These are phyloP conservation scores for Garcia nutans DNA, from an alignment of 345 rosid species.

Conservation along the genomic window DNA sequence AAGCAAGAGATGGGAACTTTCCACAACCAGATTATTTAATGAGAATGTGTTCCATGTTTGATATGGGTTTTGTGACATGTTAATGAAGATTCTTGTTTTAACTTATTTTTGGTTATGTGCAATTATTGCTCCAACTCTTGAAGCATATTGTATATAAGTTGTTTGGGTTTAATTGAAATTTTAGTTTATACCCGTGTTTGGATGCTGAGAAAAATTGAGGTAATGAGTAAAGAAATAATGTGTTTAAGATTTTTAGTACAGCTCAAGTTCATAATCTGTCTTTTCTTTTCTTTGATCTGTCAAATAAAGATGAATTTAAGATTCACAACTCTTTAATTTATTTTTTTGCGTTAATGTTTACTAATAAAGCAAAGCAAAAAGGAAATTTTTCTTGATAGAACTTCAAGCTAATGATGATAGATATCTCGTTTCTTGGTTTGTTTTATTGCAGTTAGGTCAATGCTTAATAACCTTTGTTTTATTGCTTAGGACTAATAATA, in stretches of 20 bases:
- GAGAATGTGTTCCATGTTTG: too few relatives aligned
- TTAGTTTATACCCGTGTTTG: background rate
- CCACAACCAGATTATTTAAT: too few relatives aligned
- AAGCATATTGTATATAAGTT: too few relatives aligned
- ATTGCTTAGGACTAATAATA: background rate
- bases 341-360: background rate
- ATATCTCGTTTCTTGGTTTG: background rate
- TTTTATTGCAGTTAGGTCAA: background rate
- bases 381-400: background rate
- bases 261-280: too few relatives aligned
- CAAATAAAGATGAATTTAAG: background rate
- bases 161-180: too few relatives aligned
- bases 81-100: background rate
- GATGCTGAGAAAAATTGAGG: background rate
- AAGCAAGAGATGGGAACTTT: constrained; percentile 28
- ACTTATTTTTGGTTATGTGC: too few relatives aligned
- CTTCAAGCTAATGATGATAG: background rate
- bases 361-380: too few relatives aligned
- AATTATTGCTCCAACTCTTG: too few relatives aligned
- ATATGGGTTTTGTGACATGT: background rate
- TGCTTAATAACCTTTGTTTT: background rate
- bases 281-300: too few relatives aligned
- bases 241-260: too few relatives aligned
- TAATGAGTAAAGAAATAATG: background rate
- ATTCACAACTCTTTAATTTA: background rate